These are phyloP conservation scores for Stylonectria norvegica DNA, from an alignment of 2,329 filamentous ascomycete species.

Conservation along the genomic window DNA sequence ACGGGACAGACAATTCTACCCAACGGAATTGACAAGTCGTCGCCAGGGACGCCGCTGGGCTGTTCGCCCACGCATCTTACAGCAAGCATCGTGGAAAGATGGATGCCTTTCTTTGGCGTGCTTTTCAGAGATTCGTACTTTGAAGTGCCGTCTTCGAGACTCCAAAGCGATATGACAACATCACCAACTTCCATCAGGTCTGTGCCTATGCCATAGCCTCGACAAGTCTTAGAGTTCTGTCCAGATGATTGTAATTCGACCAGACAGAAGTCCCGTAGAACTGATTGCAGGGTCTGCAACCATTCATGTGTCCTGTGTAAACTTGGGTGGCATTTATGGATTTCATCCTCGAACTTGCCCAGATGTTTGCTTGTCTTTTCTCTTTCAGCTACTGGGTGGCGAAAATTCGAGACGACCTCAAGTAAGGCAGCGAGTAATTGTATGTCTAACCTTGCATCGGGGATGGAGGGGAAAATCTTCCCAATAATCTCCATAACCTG, in stretches of 20 bases:
- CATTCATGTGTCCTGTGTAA: not conserved
- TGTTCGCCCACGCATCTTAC: not conserved
- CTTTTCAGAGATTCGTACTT: not conserved
- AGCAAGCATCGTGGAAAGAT: slow-evolving; percentile 1
- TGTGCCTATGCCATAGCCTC: not conserved
- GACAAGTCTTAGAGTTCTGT: not conserved
- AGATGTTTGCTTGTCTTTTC: not conserved
- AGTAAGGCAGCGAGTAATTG: not conserved
- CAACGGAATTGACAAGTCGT: not conserved
- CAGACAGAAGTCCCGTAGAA: slow-evolving; percentile 4
- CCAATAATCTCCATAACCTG: not conserved
- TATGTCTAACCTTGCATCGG: not conserved
- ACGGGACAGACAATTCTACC: not conserved
- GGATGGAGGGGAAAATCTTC: not conserved
- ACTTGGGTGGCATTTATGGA: not conserved
- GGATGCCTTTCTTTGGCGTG: not conserved
- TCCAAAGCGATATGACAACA: slow-evolving; percentile 2
- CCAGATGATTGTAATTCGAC: not conserved
- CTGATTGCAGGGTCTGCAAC: not conserved
- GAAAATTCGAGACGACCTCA: not conserved
- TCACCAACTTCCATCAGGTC: not conserved
- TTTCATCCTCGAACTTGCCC: not conserved
- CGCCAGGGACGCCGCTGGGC: not conserved
- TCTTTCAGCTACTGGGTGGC: not conserved
- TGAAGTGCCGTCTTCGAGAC: not conserved